Evolutionary conservation across 495 filamentous ascomycete species (phyloP), one percentile per base, ranked within the genome.

Genomic region (Trichoderma orchidacearum): DNA sequence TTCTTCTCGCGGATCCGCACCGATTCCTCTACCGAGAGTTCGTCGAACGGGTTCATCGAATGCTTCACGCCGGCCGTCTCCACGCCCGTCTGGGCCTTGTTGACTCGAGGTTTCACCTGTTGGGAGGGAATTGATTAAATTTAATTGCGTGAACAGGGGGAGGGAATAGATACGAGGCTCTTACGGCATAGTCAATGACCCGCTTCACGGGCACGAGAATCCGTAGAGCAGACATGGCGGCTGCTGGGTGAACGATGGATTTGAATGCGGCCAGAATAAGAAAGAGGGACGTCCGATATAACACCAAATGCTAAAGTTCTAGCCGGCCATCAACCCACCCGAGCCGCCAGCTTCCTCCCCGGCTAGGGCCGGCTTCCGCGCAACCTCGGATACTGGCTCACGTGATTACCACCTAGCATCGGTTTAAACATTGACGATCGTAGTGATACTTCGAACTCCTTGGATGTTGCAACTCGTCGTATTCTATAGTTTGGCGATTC

Each of bases 41-140:
- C 93, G 75, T 98, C 93, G 77, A 98, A 98, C 52, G 93, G 93
- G 80, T 98, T 98, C 79, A 97, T 89, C 70, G 82, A 86, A 80
- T 96, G 93, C 73, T 97, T 98, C 63, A 97, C 90, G 62, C 86
- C 86, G 50, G 80, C 72, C 48, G 88, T 96, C 74, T 95, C 90
- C 72, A 98, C 84, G 67, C 83, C 94, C 36, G 93, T 97, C 70
- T 89, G 85, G 66, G 93, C 72, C 70, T 93, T 91, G 83, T 96
- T 96, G 78, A 97, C 89, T 62, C 93, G 88, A 56, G 93, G 93
- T 79, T 96, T 96, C 80, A 96, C 81, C 93, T 98, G 66, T 56
- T 25, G 13, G 58, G 17, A 11, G 13, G 58, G 17, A 11, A 25
- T 35, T 53, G 17, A 25, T 4, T 34, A 28, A 28, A 29, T 30